Evolutionary conservation across 129 eudicot species (phyloP).

Genomic region (Rutidosis leptorrhynchoides): DNA sequence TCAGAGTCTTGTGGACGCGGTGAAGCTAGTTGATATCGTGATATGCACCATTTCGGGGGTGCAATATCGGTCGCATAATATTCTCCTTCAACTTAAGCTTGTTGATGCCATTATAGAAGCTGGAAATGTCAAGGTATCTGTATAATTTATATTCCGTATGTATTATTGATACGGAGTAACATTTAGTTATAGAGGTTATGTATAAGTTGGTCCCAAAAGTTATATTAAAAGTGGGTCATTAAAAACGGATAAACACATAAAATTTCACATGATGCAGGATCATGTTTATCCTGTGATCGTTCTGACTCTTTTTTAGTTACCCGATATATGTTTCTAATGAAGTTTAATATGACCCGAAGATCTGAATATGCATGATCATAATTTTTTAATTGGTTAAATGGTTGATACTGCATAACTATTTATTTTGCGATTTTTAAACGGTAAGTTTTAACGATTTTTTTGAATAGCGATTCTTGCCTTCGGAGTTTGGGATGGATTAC

Average conservation of each 20-base stretch:
- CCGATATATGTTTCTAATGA: too few relatives aligned
- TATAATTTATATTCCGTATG: too few relatives aligned
- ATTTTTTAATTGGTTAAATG: not conserved
- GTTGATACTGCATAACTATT: not conserved
- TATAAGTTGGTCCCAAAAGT: too few relatives aligned
- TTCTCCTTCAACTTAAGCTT: conserved; percentile 61
- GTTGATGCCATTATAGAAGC: conserved; percentile 83
- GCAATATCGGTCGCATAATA: conserved; percentile 46
- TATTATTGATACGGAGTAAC: not conserved
- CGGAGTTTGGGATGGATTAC: conserved; percentile 53
- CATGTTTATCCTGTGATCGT: too few relatives aligned
- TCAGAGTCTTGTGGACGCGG: conserved; percentile 55
- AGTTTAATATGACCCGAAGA: too few relatives aligned
- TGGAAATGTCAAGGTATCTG: conserved; percentile 61
- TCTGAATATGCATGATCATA: not conserved
- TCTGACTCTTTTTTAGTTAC: too few relatives aligned
- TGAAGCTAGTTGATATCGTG: conserved; percentile 69
- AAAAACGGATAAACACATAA: too few relatives aligned
- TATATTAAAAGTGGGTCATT: too few relatives aligned
- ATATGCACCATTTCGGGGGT: conserved; percentile 60
- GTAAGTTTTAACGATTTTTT: not conserved
- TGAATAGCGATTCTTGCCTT: conserved; percentile 50
- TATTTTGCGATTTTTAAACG: not conserved
- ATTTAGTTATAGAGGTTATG: not conserved
- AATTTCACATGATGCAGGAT: too few relatives aligned